Percentiles rank a stretch among this genome's conserved stretches.
Evolutionary conservation across 257 asterid species (phyloP).

Genomic region (Nicotiana otophora): DNA sequence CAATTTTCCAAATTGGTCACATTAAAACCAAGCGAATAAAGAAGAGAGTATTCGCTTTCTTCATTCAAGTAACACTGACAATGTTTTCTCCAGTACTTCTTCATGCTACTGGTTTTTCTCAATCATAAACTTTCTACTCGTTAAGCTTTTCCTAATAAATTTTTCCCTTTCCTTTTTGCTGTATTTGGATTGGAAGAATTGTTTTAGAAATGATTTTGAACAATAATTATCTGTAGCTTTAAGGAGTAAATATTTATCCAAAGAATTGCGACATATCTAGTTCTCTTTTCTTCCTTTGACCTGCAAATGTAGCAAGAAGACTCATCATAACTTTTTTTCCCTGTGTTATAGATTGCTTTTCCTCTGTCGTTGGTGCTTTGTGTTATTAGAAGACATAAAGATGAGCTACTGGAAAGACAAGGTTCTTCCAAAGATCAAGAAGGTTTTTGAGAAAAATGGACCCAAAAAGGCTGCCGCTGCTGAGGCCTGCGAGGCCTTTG

Average conservation of each 20-base stretch:
- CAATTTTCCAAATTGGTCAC: background rate
- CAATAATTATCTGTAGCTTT: too few relatives aligned
- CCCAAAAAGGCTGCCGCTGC: conserved; percentile 57
- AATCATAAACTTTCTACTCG: too few relatives aligned
- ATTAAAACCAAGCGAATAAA: background rate
- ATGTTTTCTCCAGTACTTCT: background rate
- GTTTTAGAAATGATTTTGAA: too few relatives aligned
- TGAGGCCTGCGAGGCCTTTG: conserved; percentile 64
- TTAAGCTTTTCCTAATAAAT: too few relatives aligned
- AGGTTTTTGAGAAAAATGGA: conserved; percentile 58
- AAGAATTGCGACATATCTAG: too few relatives aligned
- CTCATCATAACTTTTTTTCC: background rate
- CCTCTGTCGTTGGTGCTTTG: too few relatives aligned
- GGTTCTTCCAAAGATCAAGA: conserved; percentile 77
- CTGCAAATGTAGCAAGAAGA: background rate
- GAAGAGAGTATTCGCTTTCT: background rate
- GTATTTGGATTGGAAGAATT: too few relatives aligned
- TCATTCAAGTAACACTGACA: background rate
- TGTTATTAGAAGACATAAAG: conserved; percentile 23
- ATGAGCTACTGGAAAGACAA: conserved; percentile 77
- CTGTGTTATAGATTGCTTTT: background rate
- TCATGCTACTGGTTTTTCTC: too few relatives aligned
- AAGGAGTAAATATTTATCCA: too few relatives aligned
- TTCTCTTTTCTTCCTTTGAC: too few relatives aligned
- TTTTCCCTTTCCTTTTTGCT: too few relatives aligned